Conservation (phyloP, 805 yeast genomes). For the Candida suzukii region DNA sequence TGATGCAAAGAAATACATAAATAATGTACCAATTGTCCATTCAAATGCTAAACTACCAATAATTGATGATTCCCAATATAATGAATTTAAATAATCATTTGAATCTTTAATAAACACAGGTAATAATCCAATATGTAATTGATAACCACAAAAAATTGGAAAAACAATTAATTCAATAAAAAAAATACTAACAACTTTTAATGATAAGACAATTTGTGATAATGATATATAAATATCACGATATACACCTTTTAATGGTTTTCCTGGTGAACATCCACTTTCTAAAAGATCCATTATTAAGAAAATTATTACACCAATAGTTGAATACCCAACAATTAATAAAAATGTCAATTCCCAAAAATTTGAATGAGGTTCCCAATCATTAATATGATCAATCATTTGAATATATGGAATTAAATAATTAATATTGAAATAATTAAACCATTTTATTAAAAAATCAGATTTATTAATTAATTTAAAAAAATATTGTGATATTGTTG, state of each 20-base stretch:
- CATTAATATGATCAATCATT: neutral
- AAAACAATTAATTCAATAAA: constrained; percentile 76
- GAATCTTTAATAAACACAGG: constrained; percentile 38
- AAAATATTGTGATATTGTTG: too few species aligned
- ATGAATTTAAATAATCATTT: constrained; percentile 6
- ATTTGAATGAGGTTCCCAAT: constrained; percentile 16
- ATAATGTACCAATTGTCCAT: constrained; percentile 75
- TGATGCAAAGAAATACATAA: constrained; percentile 82
- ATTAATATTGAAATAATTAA: too few species aligned
- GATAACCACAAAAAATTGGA: constrained; percentile 80
- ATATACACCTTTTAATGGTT: constrained; percentile 42
- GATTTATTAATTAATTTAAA: too few species aligned
- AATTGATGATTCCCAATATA: constrained; percentile 5
- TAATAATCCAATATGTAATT: constrained; percentile 60
- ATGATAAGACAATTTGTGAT: constrained; percentile 50
- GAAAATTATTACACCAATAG: constrained; percentile 5
- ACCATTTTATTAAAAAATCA: too few species aligned
- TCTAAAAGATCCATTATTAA: constrained; percentile 19
- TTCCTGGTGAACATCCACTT: constrained; percentile 23
- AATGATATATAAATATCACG: constrained; percentile 45
- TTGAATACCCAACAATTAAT: constrained; percentile 13
- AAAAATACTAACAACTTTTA: constrained; percentile 71
- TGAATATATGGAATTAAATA: neutral
- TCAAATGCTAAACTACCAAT: constrained; percentile 10
- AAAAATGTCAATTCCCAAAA: constrained; percentile 12